Conservation (phyloP, 805 yeast genomes). For the Scheffersomyces ergatensis region DNA sequence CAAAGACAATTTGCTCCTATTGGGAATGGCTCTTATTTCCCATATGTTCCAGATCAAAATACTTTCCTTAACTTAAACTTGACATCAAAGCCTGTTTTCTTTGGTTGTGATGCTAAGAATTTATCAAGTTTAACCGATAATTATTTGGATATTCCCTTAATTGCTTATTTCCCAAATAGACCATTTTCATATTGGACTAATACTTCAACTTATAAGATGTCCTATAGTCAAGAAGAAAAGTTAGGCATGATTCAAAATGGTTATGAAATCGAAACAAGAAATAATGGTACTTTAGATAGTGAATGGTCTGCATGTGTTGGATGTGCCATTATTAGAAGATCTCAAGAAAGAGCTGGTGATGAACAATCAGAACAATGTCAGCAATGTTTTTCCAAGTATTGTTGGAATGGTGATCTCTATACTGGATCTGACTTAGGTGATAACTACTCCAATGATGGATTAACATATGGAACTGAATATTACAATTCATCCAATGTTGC, state of each 20-base stretch:
- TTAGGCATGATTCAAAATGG: constrained; percentile 64
- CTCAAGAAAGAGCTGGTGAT: constrained; percentile 57
- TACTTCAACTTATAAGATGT: constrained; percentile 61
- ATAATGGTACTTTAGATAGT: constrained; percentile 58
- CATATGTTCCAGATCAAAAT: constrained; percentile 65
- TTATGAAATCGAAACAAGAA: constrained; percentile 57
- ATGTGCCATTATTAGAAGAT: constrained; percentile 73
- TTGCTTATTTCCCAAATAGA: constrained; percentile 68
- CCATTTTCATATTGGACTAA: constrained; percentile 61
- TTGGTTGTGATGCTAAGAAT: constrained; percentile 68
- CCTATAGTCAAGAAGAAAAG: constrained; percentile 54
- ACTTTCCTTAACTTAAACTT: constrained; percentile 57
- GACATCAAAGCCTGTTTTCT: constrained; percentile 66
- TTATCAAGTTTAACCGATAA: constrained; percentile 30
- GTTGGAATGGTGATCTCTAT: constrained; percentile 56
- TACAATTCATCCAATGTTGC: constrained; percentile 5
- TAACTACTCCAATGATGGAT: constrained; percentile 9
- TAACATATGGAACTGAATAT: constrained; percentile 5
- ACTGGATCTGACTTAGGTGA: constrained; percentile 10
- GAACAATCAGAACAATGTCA: constrained; percentile 61
- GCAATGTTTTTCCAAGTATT: constrained; percentile 61
- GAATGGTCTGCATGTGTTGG: constrained; percentile 70
- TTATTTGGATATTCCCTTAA: constrained; percentile 53
- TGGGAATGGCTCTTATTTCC: constrained; percentile 60
- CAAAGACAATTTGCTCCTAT: constrained; percentile 22